A percentile compares a stretch with the other conserved stretches of the same genome.
Conservation (phyloP, 164 flowering plant genomes). For the Aristolochia fimbriata region DNA sequence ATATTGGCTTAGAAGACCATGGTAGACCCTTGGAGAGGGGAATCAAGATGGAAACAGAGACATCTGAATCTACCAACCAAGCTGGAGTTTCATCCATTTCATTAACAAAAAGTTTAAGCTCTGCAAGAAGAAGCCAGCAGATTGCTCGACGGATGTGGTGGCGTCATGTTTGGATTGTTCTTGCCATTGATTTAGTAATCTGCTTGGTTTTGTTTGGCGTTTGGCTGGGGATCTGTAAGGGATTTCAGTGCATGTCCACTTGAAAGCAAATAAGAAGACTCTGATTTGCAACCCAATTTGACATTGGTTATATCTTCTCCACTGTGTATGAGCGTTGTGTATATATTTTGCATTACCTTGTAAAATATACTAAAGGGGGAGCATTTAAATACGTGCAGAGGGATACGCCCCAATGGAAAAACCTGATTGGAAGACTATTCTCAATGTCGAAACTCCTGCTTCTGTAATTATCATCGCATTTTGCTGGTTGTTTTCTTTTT, state of each 20-base stretch:
- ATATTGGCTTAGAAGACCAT: slow-evolving; percentile 39
- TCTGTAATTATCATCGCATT: too few species aligned
- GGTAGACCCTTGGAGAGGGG: slow-evolving; percentile 50
- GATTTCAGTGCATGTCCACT: slow-evolving; percentile 34
- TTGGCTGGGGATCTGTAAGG: slow-evolving; percentile 61
- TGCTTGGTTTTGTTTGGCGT: slow-evolving; percentile 49
- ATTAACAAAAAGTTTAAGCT: slow-evolving; percentile 37
- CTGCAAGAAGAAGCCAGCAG: slow-evolving; percentile 39
- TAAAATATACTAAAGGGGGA: too few species aligned
- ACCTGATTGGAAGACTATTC: too few species aligned
- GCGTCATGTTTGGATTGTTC: slow-evolving; percentile 55
- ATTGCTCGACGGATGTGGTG: slow-evolving; percentile 47
- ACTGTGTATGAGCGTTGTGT: too few species aligned
- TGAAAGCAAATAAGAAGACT: slow-evolving; percentile 6
- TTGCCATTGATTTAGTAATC: slow-evolving; percentile 59
- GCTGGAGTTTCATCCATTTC: slow-evolving; percentile 28
- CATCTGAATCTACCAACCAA: slow-evolving; percentile 28
- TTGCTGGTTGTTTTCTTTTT: too few species aligned
- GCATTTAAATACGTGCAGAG: too few species aligned
- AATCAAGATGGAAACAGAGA: slow-evolving; percentile 22
- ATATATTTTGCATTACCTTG: too few species aligned
- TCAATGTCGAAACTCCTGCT: too few species aligned
- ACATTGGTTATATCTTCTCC: too few species aligned
- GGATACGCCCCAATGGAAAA: too few species aligned
- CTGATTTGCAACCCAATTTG: neutral